Conservation (phyloP, 2,329 filamentous ascomycete species). For the Exophiala xenobiotica region DNA sequence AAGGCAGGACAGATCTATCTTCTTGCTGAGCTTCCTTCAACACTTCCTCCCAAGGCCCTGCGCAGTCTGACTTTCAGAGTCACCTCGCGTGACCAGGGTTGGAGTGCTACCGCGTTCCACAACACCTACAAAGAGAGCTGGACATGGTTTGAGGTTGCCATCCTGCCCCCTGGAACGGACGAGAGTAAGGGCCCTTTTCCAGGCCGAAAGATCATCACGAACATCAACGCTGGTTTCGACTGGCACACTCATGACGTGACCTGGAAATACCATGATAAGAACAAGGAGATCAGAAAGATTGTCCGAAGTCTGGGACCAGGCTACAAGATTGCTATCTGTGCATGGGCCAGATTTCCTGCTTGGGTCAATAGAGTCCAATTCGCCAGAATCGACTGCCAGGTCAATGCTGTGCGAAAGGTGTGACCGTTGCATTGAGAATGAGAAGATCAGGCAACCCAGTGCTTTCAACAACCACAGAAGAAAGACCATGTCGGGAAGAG, state of each 20-base stretch:
- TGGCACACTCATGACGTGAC: constrained; percentile 18
- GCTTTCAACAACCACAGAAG: too few relatives aligned
- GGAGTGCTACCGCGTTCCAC: constrained; percentile 10
- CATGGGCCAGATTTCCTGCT: constrained; percentile 12
- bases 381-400: constrained; percentile 16
- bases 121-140: constrained; percentile 18
- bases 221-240: constrained; percentile 20
- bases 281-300: constrained; percentile 17
- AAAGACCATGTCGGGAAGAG: neutral
- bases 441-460: neutral
- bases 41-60: constrained; percentile 9
- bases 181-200: neutral
- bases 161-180: constrained; percentile 5
- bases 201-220: constrained; percentile 16
- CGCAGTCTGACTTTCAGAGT: constrained; percentile 14
- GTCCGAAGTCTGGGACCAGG: constrained; percentile 18
- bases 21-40: constrained; percentile 4
- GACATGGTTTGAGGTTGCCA: constrained; percentile 25
- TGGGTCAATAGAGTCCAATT: constrained; percentile 21
- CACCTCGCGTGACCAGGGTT: constrained; percentile 19
- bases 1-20: constrained; percentile 11
- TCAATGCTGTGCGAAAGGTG: constrained; percentile 19
- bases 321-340: constrained; percentile 19
- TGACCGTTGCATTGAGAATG: neutral
- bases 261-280: constrained; percentile 17